Base-by-base conservation (phyloP, 169 alveolate genomes). In the Plasmodium gonderi region DNA sequence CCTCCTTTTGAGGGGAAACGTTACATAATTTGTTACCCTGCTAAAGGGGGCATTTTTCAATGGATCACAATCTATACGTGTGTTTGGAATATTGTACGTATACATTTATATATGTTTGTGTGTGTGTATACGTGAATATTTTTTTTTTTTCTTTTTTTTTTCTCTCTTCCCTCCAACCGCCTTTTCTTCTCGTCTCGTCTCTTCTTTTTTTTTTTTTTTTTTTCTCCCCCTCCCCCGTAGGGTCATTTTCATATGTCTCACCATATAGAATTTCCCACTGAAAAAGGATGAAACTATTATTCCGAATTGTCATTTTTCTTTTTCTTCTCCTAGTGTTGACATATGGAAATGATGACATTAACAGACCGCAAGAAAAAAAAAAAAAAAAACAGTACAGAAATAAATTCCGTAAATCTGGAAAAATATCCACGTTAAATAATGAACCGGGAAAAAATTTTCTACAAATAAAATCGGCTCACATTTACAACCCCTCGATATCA, bases 401-500 rank as follows among this genome's bases (percentile, higher is more conserved):
- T 38, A 85, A 85, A 51, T 74, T 72, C 4, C 54, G 49, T 9
- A 51, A 42, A 20, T 12, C 6, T 1, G 65, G 23, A 7, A 83
- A 72, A 26, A 20, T 74, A 51, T 51, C 79, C 29, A 64, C 45
- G 1, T 51, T 77, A 45, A 23, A 79, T 23, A 65, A 77, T 49
- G 90, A 78, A 31, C 1, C 49, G 38, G 81, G 49, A 42, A 78
- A 69, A 60, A 89, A 77, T 26, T 89, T 89, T 40, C 72, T 89
- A 5, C 82, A 89, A 36, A 54, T 89, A 33, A 60, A 64, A 26
- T 75, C 90, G 4, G 65, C 60, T 0, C 79, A 76, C 36, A 78
- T 89, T 38, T 89, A 89, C 45, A 51, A 89, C 20, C 94, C 94
- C 6, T 77, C 94, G 40, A 9, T 76, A n/a, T 40, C 78, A 1